Evolutionary conservation across 73 alveolate species (phyloP).

Genomic region (Stentor roeselii): DNA sequence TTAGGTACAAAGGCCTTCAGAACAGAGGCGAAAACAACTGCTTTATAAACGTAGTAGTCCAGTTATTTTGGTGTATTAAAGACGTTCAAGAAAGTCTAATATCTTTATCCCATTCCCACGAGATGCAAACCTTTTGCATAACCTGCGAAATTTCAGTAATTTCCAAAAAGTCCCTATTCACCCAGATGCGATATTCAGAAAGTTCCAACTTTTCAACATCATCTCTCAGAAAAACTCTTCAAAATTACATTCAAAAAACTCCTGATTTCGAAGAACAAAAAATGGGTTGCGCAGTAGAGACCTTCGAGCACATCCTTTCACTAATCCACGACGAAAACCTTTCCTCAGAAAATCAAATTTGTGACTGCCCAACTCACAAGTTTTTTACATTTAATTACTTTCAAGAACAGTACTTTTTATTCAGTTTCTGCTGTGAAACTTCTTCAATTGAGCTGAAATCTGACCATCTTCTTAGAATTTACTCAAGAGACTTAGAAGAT

Average conservation of each 20-base stretch:
- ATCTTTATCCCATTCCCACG: background rate
- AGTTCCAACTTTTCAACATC: background rate
- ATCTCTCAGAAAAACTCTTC: background rate
- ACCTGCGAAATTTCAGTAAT: background rate
- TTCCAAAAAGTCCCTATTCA: background rate
- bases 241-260: too few species aligned
- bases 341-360: background rate
- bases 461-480: background rate
- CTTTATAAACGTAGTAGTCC: background rate
- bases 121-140: background rate
- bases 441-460: background rate
- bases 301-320: background rate
- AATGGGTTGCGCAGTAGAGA: conserved; percentile 3
- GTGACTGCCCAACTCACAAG: background rate
- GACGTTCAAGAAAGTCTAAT: background rate
- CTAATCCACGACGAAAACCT: background rate
- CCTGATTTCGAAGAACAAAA: background rate
- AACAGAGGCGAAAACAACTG: background rate
- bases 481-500: background rate
- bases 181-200: background rate
- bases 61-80: background rate
- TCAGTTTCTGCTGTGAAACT: background rate
- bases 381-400: background rate
- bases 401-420: background rate
- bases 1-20: background rate